These are phyloP conservation scores for Colletotrichum zoysiae DNA, from an alignment of 2,329 filamentous ascomycete species.

Conservation along the genomic window DNA sequence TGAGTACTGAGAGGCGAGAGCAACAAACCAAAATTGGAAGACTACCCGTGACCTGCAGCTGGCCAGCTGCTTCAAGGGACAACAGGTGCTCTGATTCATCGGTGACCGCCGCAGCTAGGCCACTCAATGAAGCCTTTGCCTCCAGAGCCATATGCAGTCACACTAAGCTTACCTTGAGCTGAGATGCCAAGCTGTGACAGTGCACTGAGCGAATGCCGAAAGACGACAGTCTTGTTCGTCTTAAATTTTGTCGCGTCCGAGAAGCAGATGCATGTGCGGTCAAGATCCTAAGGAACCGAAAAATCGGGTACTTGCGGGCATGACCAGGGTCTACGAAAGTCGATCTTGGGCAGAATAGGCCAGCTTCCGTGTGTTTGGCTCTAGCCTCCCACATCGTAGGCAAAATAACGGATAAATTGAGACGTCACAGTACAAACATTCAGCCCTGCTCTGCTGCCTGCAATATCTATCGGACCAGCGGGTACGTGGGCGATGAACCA, in stretches of 20 bases:
- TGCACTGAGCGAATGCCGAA: background rate
- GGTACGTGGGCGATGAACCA: background rate
- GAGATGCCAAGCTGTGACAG: background rate
- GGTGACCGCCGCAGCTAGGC: background rate
- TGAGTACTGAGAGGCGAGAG: background rate
- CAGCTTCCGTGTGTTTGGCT: background rate
- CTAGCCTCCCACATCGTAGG: too few relatives aligned
- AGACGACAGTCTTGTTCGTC: background rate
- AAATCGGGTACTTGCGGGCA: background rate
- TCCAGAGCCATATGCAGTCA: background rate
- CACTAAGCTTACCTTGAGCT: background rate
- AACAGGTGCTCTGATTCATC: background rate
- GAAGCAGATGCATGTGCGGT: background rate
- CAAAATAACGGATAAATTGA: too few relatives aligned
- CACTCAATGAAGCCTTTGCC: background rate
- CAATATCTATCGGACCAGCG: background rate
- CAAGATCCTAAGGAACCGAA: background rate
- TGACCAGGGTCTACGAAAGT: background rate
- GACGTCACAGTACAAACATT: background rate
- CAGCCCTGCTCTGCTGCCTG: background rate
- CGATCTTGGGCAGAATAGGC: background rate
- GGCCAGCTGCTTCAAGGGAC: background rate
- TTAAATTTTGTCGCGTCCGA: background rate
- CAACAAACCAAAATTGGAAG: background rate
- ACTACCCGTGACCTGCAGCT: constrained; percentile 23